Base-by-base conservation (phyloP, 2,329 filamentous ascomycete species). In the Zopfia rhizophila region DNA sequence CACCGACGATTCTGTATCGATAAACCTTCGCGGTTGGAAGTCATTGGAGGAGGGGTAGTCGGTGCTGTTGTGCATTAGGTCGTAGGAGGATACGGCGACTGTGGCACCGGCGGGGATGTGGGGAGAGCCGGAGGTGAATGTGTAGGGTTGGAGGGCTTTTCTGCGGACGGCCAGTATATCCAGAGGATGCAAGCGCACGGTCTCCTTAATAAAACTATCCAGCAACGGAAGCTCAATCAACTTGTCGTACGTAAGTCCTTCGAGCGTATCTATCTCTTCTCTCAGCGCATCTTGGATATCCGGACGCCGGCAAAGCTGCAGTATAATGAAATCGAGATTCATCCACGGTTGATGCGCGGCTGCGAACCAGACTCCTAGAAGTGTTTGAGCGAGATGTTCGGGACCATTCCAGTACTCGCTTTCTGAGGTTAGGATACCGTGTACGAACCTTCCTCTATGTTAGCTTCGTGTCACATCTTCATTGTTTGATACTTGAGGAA, bases 321-420 rank as follows among this genome's bases (percentile, higher is more conserved):
- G 41, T 21, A 57, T 17, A 13, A 55, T 40, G 35, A 59, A 59
- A 43, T 56, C 38, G 13, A 59, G 51, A 31, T 50, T 50, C 55
- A 59, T 57, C 55, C 55, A 59, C 8, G 55, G 55, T 32, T 59
- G 55, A 31, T 59, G 55, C 1, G 53, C 21, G 5, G 50, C 55
- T 7, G 55, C 55, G 35, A 58, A 58, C 55, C 55, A 58, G 10
- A 55, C 43, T 4, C 53, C 55, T 12, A 55, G 35, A 5, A 56
- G 10, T 5, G 31, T 42, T 38, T 56, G 55, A 17, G 46, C 28
- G 4, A 44, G 18, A 14, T 38, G 22, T 6, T 33, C 38, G 5
- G 47, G 43, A 3, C 45, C 36, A 14, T 42, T 40, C 55, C 55
- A 58, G 31, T 54, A 56, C 5, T 18, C 28, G 22, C 47, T 56